Evolutionary conservation across 148 eudicot genomes (phyloP), one percentile per base, ranked within the genome.

Genomic region (Silene latifolia): DNA sequence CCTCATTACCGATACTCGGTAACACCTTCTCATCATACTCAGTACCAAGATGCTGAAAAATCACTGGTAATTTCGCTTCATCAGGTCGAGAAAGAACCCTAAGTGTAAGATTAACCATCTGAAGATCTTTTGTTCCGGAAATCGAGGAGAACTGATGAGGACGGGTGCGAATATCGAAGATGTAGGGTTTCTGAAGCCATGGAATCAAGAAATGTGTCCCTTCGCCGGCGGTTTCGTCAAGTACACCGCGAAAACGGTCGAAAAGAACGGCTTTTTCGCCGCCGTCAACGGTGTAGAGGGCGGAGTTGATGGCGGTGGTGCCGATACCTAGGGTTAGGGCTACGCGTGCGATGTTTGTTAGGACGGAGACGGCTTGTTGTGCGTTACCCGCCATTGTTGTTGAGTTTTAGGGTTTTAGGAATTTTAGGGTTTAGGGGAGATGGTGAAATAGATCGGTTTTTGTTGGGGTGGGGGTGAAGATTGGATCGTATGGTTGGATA

Each of bases 211-310:
- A 91, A 42, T 94, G 98, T 1, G 98, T 94, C 0, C 98, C 98
- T 80, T 94, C 98, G 11, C 90, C 93, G 44, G 84, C 86, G 2
- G 93, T 88, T 0, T 77, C 77, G 4, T 84, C 86, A 59, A 86
- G 77, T 2, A 94, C 96, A 0, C 98, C 97, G 1, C 92, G 86
- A 80, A 94, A 84, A 8, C 98, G 87, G 72, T 94, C 98, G 81
- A 94, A 91, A 29, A 94, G 84, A 29, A 94, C 97, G 19, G 98
- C 98, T 21, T 91, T 88, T 67, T 94, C 84, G 57, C 98, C 98
- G 14, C 97, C 98, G 82, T 94, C 97, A 63, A 91, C 97, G 79
- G 87, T 94, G 96, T 84, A 94, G 82, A 94, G 92, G 4, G 96
- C 77, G 82, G 96, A 81, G 85, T 66, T 86, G 76, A 88, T 20